These are phyloP conservation scores for Calonectria pteridis DNA, from an alignment of 2,329 filamentous ascomycete species.

Conservation along the genomic window DNA sequence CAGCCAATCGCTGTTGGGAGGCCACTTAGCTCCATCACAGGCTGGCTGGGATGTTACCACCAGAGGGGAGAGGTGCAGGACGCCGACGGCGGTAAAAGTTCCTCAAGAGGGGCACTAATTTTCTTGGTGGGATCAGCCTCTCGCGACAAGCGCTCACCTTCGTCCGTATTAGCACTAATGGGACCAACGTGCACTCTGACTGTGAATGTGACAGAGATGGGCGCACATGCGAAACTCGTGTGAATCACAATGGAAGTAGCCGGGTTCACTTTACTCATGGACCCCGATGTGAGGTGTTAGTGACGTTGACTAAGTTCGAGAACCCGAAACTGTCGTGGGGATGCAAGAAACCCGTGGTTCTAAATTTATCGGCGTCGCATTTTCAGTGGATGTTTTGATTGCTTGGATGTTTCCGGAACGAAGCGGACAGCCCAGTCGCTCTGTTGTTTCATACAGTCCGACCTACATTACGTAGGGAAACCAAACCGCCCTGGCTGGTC, in stretches of 20 bases:
- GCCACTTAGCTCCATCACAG: slow-evolving; percentile 36
- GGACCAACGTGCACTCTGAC: slow-evolving; percentile 13
- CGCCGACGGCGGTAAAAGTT: slow-evolving; percentile 31
- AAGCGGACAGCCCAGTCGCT: slow-evolving; percentile 13
- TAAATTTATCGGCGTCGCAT: slow-evolving; percentile 29
- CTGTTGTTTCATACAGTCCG: slow-evolving; percentile 18
- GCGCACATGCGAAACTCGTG: background rate
- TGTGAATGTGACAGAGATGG: slow-evolving; percentile 10
- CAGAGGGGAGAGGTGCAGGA: slow-evolving; percentile 17
- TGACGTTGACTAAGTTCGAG: background rate
- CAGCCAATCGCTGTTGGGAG: slow-evolving; percentile 35
- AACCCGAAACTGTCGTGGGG: background rate
- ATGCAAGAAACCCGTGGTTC: slow-evolving; percentile 13
- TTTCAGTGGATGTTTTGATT: slow-evolving; percentile 21
- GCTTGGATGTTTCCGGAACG: slow-evolving; percentile 6
- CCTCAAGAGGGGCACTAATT: slow-evolving; percentile 20
- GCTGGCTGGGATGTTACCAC: slow-evolving; percentile 27
- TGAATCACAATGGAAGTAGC: background rate
- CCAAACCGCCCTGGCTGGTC: slow-evolving; percentile 3
- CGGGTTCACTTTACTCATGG: background rate
- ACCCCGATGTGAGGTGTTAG: background rate
- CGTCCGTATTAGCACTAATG: slow-evolving; percentile 10
- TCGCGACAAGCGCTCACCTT: slow-evolving; percentile 32
- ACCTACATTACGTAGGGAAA: slow-evolving; percentile 9
- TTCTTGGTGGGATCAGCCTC: slow-evolving; percentile 27